These are phyloP conservation scores for Dorcoceras hygrometricum DNA, from an alignment of 257 asterid species.

Conservation along the genomic window DNA sequence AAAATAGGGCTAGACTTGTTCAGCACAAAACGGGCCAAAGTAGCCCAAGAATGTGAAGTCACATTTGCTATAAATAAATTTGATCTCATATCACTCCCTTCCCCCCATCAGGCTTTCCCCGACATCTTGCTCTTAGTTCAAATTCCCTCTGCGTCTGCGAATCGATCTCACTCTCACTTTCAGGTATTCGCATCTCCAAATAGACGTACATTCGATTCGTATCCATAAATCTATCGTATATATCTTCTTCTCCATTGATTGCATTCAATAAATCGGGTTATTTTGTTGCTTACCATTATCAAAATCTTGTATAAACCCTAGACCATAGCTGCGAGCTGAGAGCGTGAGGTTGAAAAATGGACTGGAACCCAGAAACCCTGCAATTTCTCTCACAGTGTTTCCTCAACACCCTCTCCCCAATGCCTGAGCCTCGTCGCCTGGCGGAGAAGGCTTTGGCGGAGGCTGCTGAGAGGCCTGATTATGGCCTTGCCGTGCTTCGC, in stretches of 20 bases:
- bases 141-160: neutral
- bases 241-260: neutral
- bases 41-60: neutral
- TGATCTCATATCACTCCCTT: too few relatives aligned
- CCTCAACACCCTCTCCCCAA: constrained; percentile 72
- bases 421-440: constrained; percentile 70
- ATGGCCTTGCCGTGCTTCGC: constrained; percentile 80
- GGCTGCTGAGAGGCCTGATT: constrained; percentile 64
- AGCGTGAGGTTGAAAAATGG: constrained; percentile 44
- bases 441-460: constrained; percentile 65
- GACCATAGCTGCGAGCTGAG: constrained; percentile 10
- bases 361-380: constrained; percentile 73
- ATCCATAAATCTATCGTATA: neutral
- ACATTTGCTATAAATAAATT: neutral
- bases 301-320: constrained; percentile 31
- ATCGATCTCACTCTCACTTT: neutral
- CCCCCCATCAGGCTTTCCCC: neutral
- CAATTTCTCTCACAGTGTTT: constrained; percentile 76
- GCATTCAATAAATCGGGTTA: neutral
- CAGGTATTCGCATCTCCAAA: neutral
- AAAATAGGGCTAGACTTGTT: too few relatives aligned
- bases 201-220: neutral
- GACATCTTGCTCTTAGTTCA: neutral
- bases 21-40: too few relatives aligned
- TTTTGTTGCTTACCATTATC: neutral